phyloP scores from a whole-genome alignment of 192 early-diverging fungal genomes.

The Coemansia sp. region DNA sequence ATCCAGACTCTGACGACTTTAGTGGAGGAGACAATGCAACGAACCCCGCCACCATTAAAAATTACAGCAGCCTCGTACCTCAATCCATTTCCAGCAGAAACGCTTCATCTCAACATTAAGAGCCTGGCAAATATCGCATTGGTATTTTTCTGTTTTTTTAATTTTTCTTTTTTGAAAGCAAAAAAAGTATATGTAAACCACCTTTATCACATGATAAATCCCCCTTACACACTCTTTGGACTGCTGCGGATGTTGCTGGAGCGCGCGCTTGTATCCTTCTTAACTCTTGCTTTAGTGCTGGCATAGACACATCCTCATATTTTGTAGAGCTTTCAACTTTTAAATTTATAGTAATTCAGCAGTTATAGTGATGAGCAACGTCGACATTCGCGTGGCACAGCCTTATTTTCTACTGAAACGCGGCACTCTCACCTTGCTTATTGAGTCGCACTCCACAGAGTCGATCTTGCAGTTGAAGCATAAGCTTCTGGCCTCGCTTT shows the following conservation, averaged over 20 bases:
- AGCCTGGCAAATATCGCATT: background rate
- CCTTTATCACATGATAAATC: background rate
- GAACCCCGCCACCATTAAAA: background rate
- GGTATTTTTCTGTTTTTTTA: background rate
- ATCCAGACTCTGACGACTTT: slow-evolving; percentile 9
- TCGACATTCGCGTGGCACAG: slow-evolving; percentile 16
- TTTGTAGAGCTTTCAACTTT: background rate
- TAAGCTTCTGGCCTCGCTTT: slow-evolving; percentile 23
- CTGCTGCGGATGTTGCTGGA: slow-evolving; percentile 4
- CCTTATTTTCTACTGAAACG: slow-evolving; percentile 50
- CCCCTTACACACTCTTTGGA: background rate
- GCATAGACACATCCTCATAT: background rate
- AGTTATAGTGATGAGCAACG: slow-evolving; percentile 12
- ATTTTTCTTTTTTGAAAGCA: background rate
- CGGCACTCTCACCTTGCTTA: slow-evolving; percentile 36
- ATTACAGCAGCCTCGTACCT: background rate
- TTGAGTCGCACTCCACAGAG: slow-evolving; percentile 15
- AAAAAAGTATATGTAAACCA: background rate
- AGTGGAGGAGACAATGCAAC: slow-evolving; percentile 1
- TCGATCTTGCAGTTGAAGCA: slow-evolving; percentile 19
- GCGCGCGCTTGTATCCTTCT: too few species aligned
- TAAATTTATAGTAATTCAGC: background rate
- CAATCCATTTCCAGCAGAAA: slow-evolving; percentile 1
- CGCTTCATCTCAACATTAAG: background rate
- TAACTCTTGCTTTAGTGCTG: background rate